Evolutionary conservation across 495 filamentous ascomycete genomes (phyloP).

Genomic region (Filosporella fistucella): DNA sequence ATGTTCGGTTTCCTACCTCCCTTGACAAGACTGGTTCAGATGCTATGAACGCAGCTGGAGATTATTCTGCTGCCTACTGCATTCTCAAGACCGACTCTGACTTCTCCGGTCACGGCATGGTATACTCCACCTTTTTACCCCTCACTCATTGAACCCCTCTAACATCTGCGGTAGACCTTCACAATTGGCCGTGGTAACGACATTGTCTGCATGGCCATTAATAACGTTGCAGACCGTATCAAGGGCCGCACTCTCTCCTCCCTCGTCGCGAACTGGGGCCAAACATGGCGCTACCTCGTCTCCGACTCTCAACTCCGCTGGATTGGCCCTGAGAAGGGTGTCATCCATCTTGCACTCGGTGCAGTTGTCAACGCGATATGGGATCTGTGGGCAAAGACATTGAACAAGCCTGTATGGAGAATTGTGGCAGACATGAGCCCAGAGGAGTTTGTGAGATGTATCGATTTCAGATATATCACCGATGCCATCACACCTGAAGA

Average conservation of each 20-base stretch:
- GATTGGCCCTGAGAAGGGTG: conserved; percentile 95
- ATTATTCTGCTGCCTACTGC: conserved; percentile 92
- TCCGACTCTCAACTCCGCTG: conserved; percentile 87
- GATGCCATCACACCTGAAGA: conserved; percentile 89
- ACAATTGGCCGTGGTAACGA: conserved; percentile 96
- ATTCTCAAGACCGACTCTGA: conserved; percentile 77
- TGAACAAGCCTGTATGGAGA: conserved; percentile 84
- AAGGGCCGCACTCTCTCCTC: conserved; percentile 67
- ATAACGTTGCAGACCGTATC: conserved; percentile 68
- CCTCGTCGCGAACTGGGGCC: conserved; percentile 76
- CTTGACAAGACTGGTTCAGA: conserved; percentile 93
- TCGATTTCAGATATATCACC: conserved; percentile 92
- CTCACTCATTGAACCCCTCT: neutral
- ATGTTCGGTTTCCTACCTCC: conserved; percentile 92
- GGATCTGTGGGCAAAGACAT: conserved; percentile 90
- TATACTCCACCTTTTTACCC: conserved; percentile 30
- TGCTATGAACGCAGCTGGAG: conserved; percentile 94
- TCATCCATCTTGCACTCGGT: conserved; percentile 87
- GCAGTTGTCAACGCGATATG: conserved; percentile 90
- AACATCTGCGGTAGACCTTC: conserved; percentile 61
- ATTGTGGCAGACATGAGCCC: conserved; percentile 87
- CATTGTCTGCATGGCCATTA: conserved; percentile 83
- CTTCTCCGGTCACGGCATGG: conserved; percentile 82
- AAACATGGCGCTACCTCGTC: conserved; percentile 88
- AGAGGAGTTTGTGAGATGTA: conserved; percentile 78